Conservation (phyloP, 768 basidiomycete genomes). For the Suillus plorans region DNA sequence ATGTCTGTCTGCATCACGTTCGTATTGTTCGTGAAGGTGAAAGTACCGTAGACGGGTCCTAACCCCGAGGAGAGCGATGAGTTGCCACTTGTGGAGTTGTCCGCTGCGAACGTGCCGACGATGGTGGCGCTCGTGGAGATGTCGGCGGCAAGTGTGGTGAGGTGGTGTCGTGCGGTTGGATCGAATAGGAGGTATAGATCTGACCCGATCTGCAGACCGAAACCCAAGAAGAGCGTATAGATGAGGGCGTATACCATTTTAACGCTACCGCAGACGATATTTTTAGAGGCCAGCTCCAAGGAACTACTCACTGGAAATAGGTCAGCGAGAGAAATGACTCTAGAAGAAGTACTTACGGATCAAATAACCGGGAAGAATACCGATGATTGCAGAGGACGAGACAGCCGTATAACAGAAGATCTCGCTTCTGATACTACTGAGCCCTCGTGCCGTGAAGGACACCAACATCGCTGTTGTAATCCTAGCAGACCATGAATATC, state of each 20-base stretch:
- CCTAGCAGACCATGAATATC: slow-evolving; percentile 38
- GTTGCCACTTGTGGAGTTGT: slow-evolving; percentile 43
- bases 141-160: slow-evolving; percentile 53
- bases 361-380: slow-evolving; percentile 87
- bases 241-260: slow-evolving; percentile 91
- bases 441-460: slow-evolving; percentile 76
- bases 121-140: slow-evolving; percentile 50
- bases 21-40: slow-evolving; percentile 61
- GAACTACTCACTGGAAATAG: slow-evolving; percentile 67
- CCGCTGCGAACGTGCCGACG: slow-evolving; percentile 67
- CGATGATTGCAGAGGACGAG: slow-evolving; percentile 83
- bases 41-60: slow-evolving; percentile 53
- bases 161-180: slow-evolving; percentile 47
- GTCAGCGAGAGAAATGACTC: slow-evolving; percentile 6
- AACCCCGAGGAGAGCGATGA: slow-evolving; percentile 19
- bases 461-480: slow-evolving; percentile 81
- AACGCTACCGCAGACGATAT: slow-evolving; percentile 80
- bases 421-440: slow-evolving; percentile 73
- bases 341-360: slow-evolving; percentile 51
- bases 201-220: slow-evolving; percentile 81
- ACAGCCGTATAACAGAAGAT: slow-evolving; percentile 93
- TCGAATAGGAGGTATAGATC: slow-evolving; percentile 79
- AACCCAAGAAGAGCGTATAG: slow-evolving; percentile 82
- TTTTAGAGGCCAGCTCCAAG: slow-evolving; percentile 81
- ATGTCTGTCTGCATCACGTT: slow-evolving; percentile 47